Conservation (phyloP, 805 yeast genomes). For the Kuraishia ogatae region DNA sequence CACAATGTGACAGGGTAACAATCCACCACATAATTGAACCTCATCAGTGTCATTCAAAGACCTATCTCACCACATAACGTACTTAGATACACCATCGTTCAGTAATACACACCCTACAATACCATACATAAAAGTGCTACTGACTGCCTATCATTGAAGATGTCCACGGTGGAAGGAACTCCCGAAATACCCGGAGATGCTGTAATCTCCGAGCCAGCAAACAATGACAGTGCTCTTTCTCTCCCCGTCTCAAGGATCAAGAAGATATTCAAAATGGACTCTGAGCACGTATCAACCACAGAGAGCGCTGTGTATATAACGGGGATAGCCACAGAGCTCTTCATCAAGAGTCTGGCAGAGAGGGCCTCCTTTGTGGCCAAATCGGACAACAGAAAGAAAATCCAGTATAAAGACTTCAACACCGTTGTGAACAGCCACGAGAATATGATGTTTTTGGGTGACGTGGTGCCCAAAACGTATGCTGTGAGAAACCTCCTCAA, state of each 20-base stretch:
- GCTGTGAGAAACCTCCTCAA: conserved; percentile 39
- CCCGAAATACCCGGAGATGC: not conserved
- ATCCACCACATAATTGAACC: no score
- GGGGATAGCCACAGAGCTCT: conserved; percentile 72
- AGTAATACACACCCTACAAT: no score
- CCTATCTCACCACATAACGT: no score
- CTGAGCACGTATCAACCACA: conserved; percentile 59
- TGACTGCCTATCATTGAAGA: no score
- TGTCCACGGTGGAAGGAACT: not conserved
- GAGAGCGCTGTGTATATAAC: conserved; percentile 66
- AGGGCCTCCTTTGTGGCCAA: conserved; percentile 62
- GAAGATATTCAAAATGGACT: conserved; percentile 66
- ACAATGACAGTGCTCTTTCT: conserved; percentile 11
- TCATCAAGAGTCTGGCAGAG: conserved; percentile 60
- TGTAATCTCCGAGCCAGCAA: not conserved
- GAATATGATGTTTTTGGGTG: conserved; percentile 52
- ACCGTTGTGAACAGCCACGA: conserved; percentile 52
- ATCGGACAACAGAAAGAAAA: conserved; percentile 55
- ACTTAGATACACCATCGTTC: no score
- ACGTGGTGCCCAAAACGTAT: conserved; percentile 57
- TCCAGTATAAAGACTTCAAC: conserved; percentile 65
- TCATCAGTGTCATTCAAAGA: no score
- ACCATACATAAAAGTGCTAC: no score
- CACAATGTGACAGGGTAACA: no score
- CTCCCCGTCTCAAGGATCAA: conserved; percentile 65